Conservation (phyloP, 352 stramenopile species). For the Globisporangium paroecandrum region DNA sequence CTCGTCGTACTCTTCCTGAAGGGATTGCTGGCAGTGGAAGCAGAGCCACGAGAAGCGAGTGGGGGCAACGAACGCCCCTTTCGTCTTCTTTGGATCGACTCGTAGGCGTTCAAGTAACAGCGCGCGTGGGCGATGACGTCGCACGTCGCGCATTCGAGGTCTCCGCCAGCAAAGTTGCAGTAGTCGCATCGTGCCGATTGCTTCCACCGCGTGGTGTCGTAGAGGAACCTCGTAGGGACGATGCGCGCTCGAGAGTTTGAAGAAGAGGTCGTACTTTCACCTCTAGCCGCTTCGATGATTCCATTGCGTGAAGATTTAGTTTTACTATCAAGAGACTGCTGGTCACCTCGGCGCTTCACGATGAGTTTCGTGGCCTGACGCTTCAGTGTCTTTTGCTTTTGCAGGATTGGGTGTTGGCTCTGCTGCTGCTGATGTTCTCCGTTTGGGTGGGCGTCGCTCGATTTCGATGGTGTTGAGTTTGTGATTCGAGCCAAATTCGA, state of each 20-base stretch:
- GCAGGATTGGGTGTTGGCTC: background rate
- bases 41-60: slow-evolving; percentile 61
- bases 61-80: slow-evolving; percentile 53
- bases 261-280: background rate
- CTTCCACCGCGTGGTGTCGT: slow-evolving; percentile 34
- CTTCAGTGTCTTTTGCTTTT: slow-evolving; percentile 10
- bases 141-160: slow-evolving; percentile 64
- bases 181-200: slow-evolving; percentile 56
- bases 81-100: slow-evolving; percentile 32
- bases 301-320: background rate
- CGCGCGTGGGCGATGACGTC: slow-evolving; percentile 58
- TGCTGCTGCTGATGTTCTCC: background rate
- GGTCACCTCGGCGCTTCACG: slow-evolving; percentile 8
- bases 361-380: slow-evolving; percentile 23
- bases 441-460: background rate
- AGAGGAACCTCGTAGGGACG: slow-evolving; percentile 45
- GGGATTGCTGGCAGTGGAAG: slow-evolving; percentile 37
- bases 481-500: background rate
- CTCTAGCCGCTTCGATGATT: background rate
- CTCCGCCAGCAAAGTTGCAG: slow-evolving; percentile 52
- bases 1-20: slow-evolving; percentile 61
- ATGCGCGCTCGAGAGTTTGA: slow-evolving; percentile 11
- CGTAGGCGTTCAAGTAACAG: slow-evolving; percentile 50
- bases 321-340: background rate
- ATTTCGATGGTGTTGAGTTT: background rate